A percentile compares a stretch with the other conserved stretches of the same genome.
These are phyloP conservation scores for Diaporthe citrichinensis DNA, from an alignment of 2,329 filamentous ascomycete genomes.

Conservation along the genomic window DNA sequence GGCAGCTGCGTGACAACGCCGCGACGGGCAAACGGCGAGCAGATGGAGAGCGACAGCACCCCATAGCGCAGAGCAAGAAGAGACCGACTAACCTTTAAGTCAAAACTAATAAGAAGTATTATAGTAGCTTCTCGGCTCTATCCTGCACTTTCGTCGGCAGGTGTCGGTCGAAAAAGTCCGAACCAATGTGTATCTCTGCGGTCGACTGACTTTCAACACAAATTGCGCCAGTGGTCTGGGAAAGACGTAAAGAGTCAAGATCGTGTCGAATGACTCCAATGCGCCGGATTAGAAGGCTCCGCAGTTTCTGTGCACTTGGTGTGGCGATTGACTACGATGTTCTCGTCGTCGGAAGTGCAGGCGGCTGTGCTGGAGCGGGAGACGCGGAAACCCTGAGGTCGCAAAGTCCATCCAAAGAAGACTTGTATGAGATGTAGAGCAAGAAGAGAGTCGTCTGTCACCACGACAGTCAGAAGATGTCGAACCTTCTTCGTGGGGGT, in stretches of 20 bases:
- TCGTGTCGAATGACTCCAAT: background rate
- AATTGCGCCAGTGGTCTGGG: background rate
- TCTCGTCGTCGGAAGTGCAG: constrained; percentile 2
- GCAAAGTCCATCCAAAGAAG: constrained; percentile 18
- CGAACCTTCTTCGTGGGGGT: background rate
- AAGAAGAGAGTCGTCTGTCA: background rate
- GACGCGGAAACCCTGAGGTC: constrained; percentile 1
- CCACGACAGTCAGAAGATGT: background rate
- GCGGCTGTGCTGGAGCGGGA: constrained; percentile 8
- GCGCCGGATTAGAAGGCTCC: background rate
- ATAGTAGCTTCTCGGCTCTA: background rate
- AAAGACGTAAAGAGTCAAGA: background rate
- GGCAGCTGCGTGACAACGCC: background rate
- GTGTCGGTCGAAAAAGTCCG: background rate
- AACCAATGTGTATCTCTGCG: background rate
- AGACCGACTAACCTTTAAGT: background rate
- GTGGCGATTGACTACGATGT: background rate
- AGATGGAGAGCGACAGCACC: background rate
- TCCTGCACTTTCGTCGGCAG: background rate
- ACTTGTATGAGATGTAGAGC: background rate
- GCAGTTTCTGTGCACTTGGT: background rate
- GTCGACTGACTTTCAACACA: background rate
- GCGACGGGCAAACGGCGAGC: background rate
- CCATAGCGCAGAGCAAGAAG: background rate
- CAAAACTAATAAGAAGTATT: background rate